Percentiles rank a stretch among this genome's conserved stretches.
Evolutionary conservation across 208 protist genomes (phyloP).

Genomic region (Leishmania aethiopica): DNA sequence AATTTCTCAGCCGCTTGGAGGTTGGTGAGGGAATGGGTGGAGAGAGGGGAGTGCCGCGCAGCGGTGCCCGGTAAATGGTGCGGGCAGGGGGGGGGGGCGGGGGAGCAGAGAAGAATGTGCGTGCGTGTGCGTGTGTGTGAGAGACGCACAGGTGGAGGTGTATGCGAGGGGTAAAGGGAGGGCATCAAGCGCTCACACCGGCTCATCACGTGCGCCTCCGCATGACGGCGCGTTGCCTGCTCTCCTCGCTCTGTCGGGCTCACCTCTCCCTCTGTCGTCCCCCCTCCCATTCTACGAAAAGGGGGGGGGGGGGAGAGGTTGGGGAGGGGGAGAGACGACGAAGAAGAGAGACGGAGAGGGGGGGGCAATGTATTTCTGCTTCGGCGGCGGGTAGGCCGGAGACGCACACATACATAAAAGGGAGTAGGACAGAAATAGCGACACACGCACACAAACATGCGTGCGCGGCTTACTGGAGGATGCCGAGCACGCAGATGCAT

Average conservation of each 20-base stretch:
- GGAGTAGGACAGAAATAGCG: neutral
- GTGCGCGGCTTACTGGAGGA: neutral
- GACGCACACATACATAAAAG: neutral
- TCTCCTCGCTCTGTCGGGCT: neutral
- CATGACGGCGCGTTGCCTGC: neutral
- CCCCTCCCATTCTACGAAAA: neutral
- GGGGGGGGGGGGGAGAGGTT: neutral
- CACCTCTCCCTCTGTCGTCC: neutral
- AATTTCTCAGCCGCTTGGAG: neutral
- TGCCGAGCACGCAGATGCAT: neutral
- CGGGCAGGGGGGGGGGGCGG: neutral
- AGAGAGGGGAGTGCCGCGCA: neutral
- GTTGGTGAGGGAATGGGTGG: too few species aligned
- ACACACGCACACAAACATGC: neutral
- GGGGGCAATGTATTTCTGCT: neutral
- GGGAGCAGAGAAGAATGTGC: neutral
- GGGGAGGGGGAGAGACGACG: neutral
- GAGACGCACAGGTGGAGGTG: neutral
- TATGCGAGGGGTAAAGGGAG: neutral
- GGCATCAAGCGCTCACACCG: neutral
- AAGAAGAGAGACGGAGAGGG: neutral
- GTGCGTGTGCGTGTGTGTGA: neutral
- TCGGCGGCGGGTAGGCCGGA: neutral
- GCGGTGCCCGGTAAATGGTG: neutral
- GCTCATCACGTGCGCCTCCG: neutral